Base-by-base conservation (phyloP, 495 filamentous ascomycete species). In the Hypoxylon crocopeplum region DNA sequence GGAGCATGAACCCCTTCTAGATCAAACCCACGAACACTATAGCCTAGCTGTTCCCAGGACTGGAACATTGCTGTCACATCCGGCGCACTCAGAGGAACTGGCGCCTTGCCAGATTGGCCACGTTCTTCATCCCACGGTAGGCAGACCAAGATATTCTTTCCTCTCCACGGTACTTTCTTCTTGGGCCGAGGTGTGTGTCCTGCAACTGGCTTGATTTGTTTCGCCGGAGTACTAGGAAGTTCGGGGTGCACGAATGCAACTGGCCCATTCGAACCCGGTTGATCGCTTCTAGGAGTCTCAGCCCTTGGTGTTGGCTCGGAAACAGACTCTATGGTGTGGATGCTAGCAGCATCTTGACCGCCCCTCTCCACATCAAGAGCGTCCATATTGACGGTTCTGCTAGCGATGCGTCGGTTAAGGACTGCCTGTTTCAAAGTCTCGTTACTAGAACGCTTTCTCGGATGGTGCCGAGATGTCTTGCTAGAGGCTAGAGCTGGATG, bases 21-120 rank as follows among this genome's bases (percentile, higher is more conserved):
- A 40, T 83, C 86, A 70, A 94, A 96, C 0, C 91, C 91, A 4
- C 79, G 75, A 33, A 81, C 82, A 69, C 89, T 81, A 66, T 92
- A 97, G 7, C 92, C 94, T 54, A 87, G 71, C 38, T 87, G 73
- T 66, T 89, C 82, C 86, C 89, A 95, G 22, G 79, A 75, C 41
- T 82, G 79, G 54, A 96, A 63, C 65, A 85, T 86, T n/a, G 80
- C 72, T 13, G 84, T 69, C 3, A 91, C 84, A 41, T 91, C 86
- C 17, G 75, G 69, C 12, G 77, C 67, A 22, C 71, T 86, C 55
- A 98, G 72, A 12, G 90, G 84, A 54, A 78, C 61, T 25, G 85
- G 75, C 30, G 76, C 74, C 66, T 82, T 72, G 73, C 86, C 77
- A 68, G 82, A 48, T 74, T 84, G 71, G 68, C 83, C 83, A 68